Percentiles rank a stretch among this genome's conserved stretches.
Conservation (phyloP, 208 protist species). For the Balamuthia mandrillaris region DNA sequence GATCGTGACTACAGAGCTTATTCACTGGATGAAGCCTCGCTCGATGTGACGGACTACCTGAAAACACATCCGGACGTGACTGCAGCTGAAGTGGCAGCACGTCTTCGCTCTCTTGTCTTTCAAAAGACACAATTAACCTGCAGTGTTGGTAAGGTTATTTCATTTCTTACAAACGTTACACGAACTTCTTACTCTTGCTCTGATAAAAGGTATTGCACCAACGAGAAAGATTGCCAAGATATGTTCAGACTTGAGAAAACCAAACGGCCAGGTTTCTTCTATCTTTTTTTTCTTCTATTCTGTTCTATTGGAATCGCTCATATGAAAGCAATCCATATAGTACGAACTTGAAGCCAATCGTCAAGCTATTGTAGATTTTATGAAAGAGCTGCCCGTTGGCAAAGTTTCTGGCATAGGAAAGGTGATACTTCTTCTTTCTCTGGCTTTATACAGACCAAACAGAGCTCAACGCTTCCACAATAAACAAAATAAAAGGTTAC, state of each 20-base stretch:
- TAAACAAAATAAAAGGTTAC: conserved; percentile 13
- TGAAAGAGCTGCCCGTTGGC: conserved; percentile 21
- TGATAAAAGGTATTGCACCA: not conserved
- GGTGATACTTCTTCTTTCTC: not conserved
- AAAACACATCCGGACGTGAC: not conserved
- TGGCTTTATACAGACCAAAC: not conserved
- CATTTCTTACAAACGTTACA: not conserved
- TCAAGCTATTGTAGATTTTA: not conserved
- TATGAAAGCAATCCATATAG: too few species aligned
- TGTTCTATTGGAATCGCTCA: too few species aligned
- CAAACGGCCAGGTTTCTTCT: conserved; percentile 48
- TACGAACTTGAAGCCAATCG: not conserved
- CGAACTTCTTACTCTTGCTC: not conserved
- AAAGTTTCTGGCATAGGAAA: conserved; percentile 28
- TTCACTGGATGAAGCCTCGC: conserved; percentile 48
- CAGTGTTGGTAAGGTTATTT: conserved; percentile 36
- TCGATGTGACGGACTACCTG: conserved; percentile 45
- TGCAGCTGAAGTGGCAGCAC: not conserved
- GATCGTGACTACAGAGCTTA: not conserved
- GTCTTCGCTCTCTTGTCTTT: not conserved
- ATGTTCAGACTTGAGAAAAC: conserved; percentile 51
- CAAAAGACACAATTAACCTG: conserved; percentile 37
- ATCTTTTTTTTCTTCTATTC: too few species aligned
- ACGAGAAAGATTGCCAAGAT: conserved; percentile 49
- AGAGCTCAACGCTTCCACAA: not conserved